Conservation (phyloP, 176 grass and related monocot genomes). For the Eleusine indica region DNA sequence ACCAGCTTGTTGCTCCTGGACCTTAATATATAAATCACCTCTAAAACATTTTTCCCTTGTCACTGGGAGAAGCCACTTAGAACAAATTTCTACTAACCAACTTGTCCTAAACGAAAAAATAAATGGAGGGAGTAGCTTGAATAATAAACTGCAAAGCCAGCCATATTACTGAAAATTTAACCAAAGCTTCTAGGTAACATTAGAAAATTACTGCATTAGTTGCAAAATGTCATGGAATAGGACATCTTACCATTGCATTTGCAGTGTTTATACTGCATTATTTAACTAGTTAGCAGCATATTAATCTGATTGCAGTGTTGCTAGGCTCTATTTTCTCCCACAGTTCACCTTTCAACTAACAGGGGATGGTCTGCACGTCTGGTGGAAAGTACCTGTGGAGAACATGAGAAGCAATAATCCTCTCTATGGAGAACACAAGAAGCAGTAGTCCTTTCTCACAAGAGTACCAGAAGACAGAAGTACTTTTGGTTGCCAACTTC, state of each 20-base stretch:
- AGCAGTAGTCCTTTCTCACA: neutral
- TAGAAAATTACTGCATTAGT: neutral
- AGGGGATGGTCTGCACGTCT: neutral
- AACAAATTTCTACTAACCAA: neutral
- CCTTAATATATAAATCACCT: neutral
- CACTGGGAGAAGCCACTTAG: neutral
- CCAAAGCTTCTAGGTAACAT: neutral
- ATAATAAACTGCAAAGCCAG: neutral
- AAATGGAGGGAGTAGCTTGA: neutral
- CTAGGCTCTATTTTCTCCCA: neutral
- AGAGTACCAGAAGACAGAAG: neutral
- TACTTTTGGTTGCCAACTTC: conserved; percentile 18
- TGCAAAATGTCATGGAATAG: neutral
- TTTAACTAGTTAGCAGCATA: neutral
- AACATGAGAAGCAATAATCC: neutral
- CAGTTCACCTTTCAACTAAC: neutral
- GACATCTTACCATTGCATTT: conserved; percentile 1
- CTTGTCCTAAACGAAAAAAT: neutral
- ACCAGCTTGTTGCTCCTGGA: neutral
- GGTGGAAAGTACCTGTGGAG: neutral
- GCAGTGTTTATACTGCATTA: neutral
- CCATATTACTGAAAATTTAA: neutral
- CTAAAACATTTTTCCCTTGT: neutral
- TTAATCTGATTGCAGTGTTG: neutral
- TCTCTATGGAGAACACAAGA: neutral